Percentiles rank a stretch among this genome's conserved stretches.
phyloP scores from a whole-genome alignment of 352 stramenopile genomes.

The Stramenopiles sp. region DNA sequence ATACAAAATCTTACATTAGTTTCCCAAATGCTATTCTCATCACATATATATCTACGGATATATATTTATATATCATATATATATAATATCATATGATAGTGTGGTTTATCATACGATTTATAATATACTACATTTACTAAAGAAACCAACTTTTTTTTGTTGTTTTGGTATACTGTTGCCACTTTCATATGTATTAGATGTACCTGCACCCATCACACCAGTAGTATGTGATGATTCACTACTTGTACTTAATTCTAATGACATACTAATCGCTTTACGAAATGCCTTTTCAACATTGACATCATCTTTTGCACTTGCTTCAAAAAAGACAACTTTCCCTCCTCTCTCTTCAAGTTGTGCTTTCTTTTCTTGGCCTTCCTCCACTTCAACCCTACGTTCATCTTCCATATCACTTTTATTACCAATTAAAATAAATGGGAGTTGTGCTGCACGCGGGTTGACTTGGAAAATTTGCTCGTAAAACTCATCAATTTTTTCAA shows the following conservation, averaged over 20 bases:
- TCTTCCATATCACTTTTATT: slow-evolving; percentile 16
- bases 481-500: slow-evolving; percentile 9
- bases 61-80: no score
- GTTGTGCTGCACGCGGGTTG: not conserved
- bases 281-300: slow-evolving; percentile 17
- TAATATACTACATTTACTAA: slow-evolving; percentile 8
- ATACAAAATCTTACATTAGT: no score
- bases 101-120: not conserved
- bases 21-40: no score
- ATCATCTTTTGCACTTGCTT: slow-evolving; percentile 18
- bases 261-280: not conserved
- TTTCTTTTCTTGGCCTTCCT: slow-evolving; percentile 14
- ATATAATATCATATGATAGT: no score
- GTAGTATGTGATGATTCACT: not conserved
- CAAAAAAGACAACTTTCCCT: slow-evolving; percentile 13
- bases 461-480: slow-evolving; percentile 8
- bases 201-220: not conserved
- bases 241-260: slow-evolving; percentile 1
- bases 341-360: slow-evolving; percentile 4
- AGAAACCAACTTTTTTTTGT: not conserved
- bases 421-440: slow-evolving; percentile 15
- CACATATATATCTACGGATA: no score
- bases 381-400: slow-evolving; percentile 11
- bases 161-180: not conserved
- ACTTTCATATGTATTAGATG: slow-evolving; percentile 1